Evolutionary conservation across 805 yeast species (phyloP).

Genomic region (Hagleromyces aurorensis): DNA sequence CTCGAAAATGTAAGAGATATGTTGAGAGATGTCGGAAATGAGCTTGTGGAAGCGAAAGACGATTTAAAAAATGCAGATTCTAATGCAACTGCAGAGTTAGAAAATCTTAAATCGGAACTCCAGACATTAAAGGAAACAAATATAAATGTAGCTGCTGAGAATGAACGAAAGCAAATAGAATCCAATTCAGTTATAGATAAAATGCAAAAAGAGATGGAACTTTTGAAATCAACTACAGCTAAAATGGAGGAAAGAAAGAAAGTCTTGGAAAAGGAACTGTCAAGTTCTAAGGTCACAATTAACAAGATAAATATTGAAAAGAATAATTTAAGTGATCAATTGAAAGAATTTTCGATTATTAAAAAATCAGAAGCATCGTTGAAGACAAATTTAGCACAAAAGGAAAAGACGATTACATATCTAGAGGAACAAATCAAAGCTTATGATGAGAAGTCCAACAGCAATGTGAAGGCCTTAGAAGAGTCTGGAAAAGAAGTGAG

Average conservation of each 20-base stretch:
- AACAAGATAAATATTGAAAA: conserved; percentile 14
- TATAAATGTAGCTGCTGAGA: conserved; percentile 3
- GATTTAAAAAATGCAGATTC: conserved; percentile 40
- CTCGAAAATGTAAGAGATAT: conserved; percentile 65
- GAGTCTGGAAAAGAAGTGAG: conserved; percentile 29
- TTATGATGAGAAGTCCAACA: conserved; percentile 23
- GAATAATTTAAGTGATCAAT: conserved; percentile 12
- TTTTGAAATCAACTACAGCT: conserved; percentile 12
- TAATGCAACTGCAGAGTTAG: conserved; percentile 21
- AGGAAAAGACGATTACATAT: conserved; percentile 34
- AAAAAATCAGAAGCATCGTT: conserved; percentile 18
- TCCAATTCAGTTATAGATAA: conserved; percentile 6
- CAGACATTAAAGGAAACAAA: not conserved
- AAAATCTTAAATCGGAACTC: conserved; percentile 1
- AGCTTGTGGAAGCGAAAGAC: conserved; percentile 63
- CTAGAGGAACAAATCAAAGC: conserved; percentile 37
- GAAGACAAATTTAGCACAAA: conserved; percentile 23
- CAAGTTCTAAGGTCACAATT: conserved; percentile 10
- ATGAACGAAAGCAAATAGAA: conserved; percentile 8
- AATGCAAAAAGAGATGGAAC: conserved; percentile 17
- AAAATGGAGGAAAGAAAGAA: conserved; percentile 16
- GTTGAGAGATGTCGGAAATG: conserved; percentile 70
- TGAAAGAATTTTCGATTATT: conserved; percentile 15
- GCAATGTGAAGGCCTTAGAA: conserved; percentile 23
- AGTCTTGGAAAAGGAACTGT: conserved; percentile 9